Evolutionary conservation across 2,329 filamentous ascomycete species (phyloP), one percentile per base, ranked within the genome.

Genomic region (Pseudogymnoascus sp.): DNA sequence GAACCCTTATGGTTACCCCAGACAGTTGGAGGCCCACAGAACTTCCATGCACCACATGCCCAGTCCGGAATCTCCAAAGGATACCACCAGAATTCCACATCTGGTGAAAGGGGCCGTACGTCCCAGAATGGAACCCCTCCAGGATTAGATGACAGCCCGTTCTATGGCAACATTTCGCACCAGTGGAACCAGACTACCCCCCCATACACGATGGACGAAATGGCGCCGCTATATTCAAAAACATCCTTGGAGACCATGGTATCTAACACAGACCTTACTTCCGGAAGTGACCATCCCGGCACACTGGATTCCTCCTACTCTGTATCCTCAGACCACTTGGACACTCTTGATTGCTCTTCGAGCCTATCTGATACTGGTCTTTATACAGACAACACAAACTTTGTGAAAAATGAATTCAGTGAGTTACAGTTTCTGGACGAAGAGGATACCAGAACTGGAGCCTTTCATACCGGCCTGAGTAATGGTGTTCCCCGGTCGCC

Each of bases 11-110:
- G 30, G 33, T 60, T 23, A 41, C 58, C 58, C 33, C 64, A 61
- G 60, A 65, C 64, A 64, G 64, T 63, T 69, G 69, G 71, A 69
- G 71, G 67, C 62, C 63, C 65, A 72, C 71, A 72, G 71, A 70
- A 73, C 71, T 71, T 69, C 45, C 65, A 69, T 61, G 68, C 67
- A 60, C 68, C 67, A 68, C 36, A 64, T 66, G 39, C 64, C 64
- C 69, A 68, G 25, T 66, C 67, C 66, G 69, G 69, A 69, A 68
- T 69, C 68, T 62, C 65, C 67, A 67, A 71, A 55, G 55, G 60
- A 42, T 38, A 60, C n/a, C 23, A 58, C 52, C 58, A 41, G 33
- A 38, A 36, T 38, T 38, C 12, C 58, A 35, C 33, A 60, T 9
- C 33, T 39, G 38, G 58, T 63, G 58, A 39, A 61, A 41, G 16